Percentiles rank a stretch among this genome's conserved stretches.
phyloP scores from a whole-genome alignment of 1,284 basidiomycete genomes.

The Sporisorium iseilematis-ciliati region DNA sequence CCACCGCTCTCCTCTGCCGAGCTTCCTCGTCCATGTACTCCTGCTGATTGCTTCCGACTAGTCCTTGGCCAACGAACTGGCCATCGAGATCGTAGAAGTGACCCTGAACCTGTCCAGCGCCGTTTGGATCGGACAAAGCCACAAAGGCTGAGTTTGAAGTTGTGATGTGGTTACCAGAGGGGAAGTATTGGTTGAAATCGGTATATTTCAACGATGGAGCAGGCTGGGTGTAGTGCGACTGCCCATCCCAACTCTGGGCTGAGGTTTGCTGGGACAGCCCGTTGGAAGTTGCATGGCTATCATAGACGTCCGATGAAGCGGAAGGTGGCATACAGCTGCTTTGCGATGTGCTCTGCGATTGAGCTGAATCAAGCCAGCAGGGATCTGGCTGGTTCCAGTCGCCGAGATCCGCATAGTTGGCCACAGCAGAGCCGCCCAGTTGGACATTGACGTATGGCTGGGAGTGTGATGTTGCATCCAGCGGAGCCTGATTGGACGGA shows the following conservation, averaged over 20 bases:
- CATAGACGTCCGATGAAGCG: not conserved
- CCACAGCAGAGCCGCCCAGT: constrained; percentile 3
- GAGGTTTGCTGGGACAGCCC: not conserved
- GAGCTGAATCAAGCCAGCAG: constrained; percentile 8
- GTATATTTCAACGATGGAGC: not conserved
- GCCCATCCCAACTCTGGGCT: not conserved
- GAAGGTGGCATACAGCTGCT: not conserved
- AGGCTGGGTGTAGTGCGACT: not conserved
- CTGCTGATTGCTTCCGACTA: not conserved
- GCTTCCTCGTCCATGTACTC: constrained; percentile 11
- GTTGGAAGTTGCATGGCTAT: not conserved
- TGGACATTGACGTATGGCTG: constrained; percentile 9
- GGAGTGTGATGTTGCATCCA: not conserved
- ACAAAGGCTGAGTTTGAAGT: constrained; percentile 22
- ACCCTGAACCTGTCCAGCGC: constrained; percentile 17
- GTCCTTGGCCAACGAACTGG: constrained; percentile 16
- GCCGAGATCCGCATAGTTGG: constrained; percentile 3
- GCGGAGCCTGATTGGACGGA: constrained; percentile 7
- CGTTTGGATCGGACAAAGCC: constrained; percentile 19
- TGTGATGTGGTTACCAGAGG: not conserved
- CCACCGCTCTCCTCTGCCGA: constrained; percentile 21
- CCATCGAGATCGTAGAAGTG: constrained; percentile 25
- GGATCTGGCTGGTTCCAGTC: constrained; percentile 30
- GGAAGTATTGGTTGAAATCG: not conserved
- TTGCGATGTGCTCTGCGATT: not conserved